Conservation (phyloP, 495 filamentous ascomycete genomes). For the Podospora pseudoanserina region DNA sequence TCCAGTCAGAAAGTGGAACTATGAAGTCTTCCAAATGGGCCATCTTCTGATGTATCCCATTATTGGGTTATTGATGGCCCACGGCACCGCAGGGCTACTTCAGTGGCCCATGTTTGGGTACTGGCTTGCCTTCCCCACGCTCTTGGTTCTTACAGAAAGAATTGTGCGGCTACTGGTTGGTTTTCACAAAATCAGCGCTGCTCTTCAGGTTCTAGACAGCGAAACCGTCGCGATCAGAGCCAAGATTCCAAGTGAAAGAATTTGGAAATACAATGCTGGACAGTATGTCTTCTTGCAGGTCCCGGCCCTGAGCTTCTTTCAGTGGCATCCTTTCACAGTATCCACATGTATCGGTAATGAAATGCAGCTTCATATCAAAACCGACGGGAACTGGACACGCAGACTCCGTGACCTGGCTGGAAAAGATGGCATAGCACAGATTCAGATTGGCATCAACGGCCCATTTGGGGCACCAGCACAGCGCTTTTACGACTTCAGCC, state of each 20-base stretch:
- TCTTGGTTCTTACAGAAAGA: slow-evolving; percentile 34
- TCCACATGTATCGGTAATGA: slow-evolving; percentile 33
- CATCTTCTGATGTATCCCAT: slow-evolving; percentile 42
- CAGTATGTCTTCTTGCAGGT: slow-evolving; percentile 41
- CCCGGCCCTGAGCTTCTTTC: slow-evolving; percentile 32
- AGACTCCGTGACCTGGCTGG: slow-evolving; percentile 41
- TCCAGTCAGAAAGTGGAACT: slow-evolving; percentile 30
- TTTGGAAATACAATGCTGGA: slow-evolving; percentile 39
- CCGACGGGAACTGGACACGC: slow-evolving; percentile 40
- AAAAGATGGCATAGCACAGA: slow-evolving; percentile 37
- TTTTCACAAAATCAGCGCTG: slow-evolving; percentile 30
- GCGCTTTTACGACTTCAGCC: slow-evolving; percentile 39
- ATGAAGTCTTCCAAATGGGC: slow-evolving; percentile 39
- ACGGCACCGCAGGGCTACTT: slow-evolving; percentile 33
- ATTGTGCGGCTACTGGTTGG: slow-evolving; percentile 26
- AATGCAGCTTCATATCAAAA: slow-evolving; percentile 42
- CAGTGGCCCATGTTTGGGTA: slow-evolving; percentile 41
- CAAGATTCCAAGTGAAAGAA: slow-evolving; percentile 25
- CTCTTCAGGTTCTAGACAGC: slow-evolving; percentile 30
- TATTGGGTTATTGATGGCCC: slow-evolving; percentile 34
- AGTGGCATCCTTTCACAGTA: slow-evolving; percentile 37
- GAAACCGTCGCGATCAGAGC: slow-evolving; percentile 35
- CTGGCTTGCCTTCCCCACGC: slow-evolving; percentile 36
- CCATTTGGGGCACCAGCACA: slow-evolving; percentile 29
- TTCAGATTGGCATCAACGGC: slow-evolving; percentile 39